A percentile compares a stretch with the other conserved stretches of the same genome.
These are phyloP conservation scores for Westerdykella ornata DNA, from an alignment of 2,329 filamentous ascomycete genomes.

Conservation along the genomic window DNA sequence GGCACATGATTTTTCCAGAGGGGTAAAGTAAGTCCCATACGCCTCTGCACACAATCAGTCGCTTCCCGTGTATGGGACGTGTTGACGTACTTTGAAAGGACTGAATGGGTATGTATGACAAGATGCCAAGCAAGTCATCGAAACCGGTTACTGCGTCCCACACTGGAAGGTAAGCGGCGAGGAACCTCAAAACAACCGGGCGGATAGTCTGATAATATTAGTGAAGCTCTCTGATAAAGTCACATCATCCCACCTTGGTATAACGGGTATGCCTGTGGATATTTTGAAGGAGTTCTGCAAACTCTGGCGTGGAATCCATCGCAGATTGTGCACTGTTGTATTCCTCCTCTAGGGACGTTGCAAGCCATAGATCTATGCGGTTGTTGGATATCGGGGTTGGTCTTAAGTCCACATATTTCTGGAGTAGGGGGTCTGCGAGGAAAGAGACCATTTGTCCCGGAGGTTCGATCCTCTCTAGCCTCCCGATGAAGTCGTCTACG, in stretches of 20 bases:
- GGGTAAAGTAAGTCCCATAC: conserved; percentile 33
- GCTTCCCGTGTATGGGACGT: conserved; percentile 14
- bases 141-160: conserved; percentile 34
- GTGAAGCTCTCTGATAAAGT: neutral
- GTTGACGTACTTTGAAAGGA: conserved; percentile 50
- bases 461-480: conserved; percentile 69
- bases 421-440: conserved; percentile 66
- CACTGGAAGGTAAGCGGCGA: conserved; percentile 29
- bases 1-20: conserved; percentile 33
- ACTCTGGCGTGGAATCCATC: conserved; percentile 12
- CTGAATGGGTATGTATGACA: conserved; percentile 37
- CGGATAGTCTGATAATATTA: conserved; percentile 26
- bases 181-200: conserved; percentile 26
- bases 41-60: conserved; percentile 16
- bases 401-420: conserved; percentile 62
- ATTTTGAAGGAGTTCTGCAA: conserved; percentile 29
- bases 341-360: conserved; percentile 34
- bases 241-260: conserved; percentile 25
- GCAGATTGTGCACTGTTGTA: conserved; percentile 16
- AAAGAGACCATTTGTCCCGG: conserved; percentile 77
- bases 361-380: conserved; percentile 37
- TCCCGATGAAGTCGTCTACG: conserved; percentile 61
- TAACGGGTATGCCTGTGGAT: conserved; percentile 29
- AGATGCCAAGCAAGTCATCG: conserved; percentile 49
- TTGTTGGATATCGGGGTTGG: conserved; percentile 22